Conservation (phyloP, 1,284 basidiomycete genomes). For the Spongispora temasekensis region DNA sequence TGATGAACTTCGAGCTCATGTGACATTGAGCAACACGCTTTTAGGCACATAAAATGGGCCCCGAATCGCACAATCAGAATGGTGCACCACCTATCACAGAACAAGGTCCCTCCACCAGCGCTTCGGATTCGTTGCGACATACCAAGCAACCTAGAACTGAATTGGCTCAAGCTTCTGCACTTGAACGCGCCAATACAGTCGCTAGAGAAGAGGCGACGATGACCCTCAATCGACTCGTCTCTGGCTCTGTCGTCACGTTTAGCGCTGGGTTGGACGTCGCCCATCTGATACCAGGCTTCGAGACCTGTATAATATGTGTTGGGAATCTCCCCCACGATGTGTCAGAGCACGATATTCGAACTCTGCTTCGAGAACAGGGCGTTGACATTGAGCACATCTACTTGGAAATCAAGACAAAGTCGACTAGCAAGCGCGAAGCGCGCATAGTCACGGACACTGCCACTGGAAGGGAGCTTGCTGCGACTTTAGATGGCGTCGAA, state of each 20-base stretch:
- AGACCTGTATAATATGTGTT: slow-evolving; percentile 47
- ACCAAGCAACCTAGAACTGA: background rate
- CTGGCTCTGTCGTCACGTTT: slow-evolving; percentile 49
- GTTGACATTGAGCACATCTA: slow-evolving; percentile 36
- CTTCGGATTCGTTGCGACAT: background rate
- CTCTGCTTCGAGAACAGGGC: slow-evolving; percentile 42
- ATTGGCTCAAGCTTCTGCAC: slow-evolving; percentile 14
- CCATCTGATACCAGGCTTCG: slow-evolving; percentile 48
- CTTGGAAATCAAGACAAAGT: slow-evolving; percentile 30
- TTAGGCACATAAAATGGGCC: slow-evolving; percentile 8
- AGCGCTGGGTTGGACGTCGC: slow-evolving; percentile 47
- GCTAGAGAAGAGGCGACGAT: slow-evolving; percentile 39
- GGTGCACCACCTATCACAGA: no score
- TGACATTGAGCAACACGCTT: background rate
- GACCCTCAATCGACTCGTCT: slow-evolving; percentile 43
- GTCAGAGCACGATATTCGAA: slow-evolving; percentile 39
- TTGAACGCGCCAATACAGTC: slow-evolving; percentile 13
- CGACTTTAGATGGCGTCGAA: slow-evolving; percentile 45
- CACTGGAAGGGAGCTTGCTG: slow-evolving; percentile 38
- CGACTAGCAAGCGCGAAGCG: slow-evolving; percentile 31
- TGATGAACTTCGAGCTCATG: background rate
- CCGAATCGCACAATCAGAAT: slow-evolving; percentile 3
- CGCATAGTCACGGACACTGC: slow-evolving; percentile 41
- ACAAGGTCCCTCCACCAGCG: background rate
- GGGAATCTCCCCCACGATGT: slow-evolving; percentile 43